Base-by-base conservation (phyloP, 202 grass and related monocot genomes). In the Carex sylvatica region DNA sequence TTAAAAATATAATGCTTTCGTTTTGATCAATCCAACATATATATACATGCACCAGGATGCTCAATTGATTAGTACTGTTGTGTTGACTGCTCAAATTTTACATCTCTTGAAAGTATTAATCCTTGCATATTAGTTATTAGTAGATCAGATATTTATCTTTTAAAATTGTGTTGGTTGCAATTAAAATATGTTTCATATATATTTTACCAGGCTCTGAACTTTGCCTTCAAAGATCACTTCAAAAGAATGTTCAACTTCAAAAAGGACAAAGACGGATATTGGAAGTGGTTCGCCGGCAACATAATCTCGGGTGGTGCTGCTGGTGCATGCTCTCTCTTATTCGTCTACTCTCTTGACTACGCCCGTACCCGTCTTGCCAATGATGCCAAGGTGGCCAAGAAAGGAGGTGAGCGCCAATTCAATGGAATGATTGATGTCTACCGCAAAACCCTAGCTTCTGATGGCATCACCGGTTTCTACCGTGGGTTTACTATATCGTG, bases 161-260 rank as follows among this genome's bases (percentile, higher is more conserved):
- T n/a, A n/a, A n/a, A n/a, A n/a, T n/a, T n/a, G n/a, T n/a, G n/a
- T n/a, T n/a, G n/a, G n/a, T n/a, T n/a, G n/a, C n/a, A 28, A 28
- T 28, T 28, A 28, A 28, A 2, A 28, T 28, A 28, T 28, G 2
- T 28, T 28, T 28, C 36, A 46, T 53, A 31, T 85, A 51, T 79
- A 14, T n/a, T n/a, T 47, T 55, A 30, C 58, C 83, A 92, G 90
- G 90, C 87, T 30, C 19, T 89, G 85, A 92, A 89, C 83, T 89
- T 92, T 73, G 87, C 85, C 5, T 92, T 92, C 85, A 89, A 89
- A 78, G 87, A 89, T 16, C 82, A 89, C 53, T 92, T 92, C 79
- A 87, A 89, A 79, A 85, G 87, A 64, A 89, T 92, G 90, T 89
- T 92, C 79, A 89, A 92, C 85, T 92, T 92, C 35, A 92, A 92